phyloP scores from a whole-genome alignment of 2,329 filamentous ascomycete species.

The Colletotrichum cereale region DNA sequence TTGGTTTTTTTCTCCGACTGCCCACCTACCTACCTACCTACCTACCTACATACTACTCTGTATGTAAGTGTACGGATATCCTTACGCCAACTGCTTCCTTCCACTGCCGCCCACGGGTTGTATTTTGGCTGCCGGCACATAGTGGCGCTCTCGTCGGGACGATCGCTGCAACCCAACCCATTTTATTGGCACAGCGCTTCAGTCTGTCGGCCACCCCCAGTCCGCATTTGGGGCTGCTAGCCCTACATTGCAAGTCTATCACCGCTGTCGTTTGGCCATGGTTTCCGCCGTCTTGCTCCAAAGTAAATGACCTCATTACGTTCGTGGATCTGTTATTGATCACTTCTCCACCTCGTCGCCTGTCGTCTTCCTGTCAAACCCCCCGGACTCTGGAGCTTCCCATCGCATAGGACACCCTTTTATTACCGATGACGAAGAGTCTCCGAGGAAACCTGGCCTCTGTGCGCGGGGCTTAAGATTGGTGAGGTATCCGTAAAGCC shows the following conservation, averaged over 20 bases:
- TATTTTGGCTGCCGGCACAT: conserved; percentile 5
- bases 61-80: no score
- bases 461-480: conserved; percentile 3
- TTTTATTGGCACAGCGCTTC: conserved; percentile 7
- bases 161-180: conserved; percentile 22
- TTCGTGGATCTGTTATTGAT: conserved; percentile 13
- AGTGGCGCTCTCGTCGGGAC: conserved; percentile 12
- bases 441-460: conserved; percentile 16
- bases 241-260: neutral
- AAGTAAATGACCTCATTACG: conserved; percentile 37
- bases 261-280: conserved; percentile 16
- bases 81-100: neutral
- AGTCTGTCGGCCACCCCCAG: conserved; percentile 17
- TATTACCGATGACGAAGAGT: conserved; percentile 33
- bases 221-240: neutral
- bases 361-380: conserved; percentile 9
- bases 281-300: conserved; percentile 18
- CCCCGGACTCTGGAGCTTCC: neutral
- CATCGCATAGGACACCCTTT: conserved; percentile 14
- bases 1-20: neutral
- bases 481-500: conserved; percentile 28
- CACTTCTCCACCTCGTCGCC: conserved; percentile 2
- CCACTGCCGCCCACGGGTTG: conserved; percentile 7
- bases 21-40: no score
- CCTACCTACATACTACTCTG: no score